phyloP scores from a whole-genome alignment of 2,329 filamentous ascomycete genomes.

The Juglanconis oblonga region DNA sequence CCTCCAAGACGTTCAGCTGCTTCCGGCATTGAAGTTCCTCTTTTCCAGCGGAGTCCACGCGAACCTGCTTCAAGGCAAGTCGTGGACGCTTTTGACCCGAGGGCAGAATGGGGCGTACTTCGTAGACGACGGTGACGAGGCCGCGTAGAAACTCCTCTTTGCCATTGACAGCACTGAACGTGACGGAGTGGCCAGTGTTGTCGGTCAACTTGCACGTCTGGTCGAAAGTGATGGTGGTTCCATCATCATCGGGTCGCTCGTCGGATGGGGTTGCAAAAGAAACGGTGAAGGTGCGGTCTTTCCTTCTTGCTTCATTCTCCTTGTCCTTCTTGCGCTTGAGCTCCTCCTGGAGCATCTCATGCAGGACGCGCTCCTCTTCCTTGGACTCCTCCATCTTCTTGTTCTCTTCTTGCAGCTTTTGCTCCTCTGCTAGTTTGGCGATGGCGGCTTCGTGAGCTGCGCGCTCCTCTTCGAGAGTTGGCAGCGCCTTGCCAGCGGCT shows the following conservation, averaged over 20 bases:
- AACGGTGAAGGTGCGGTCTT: slow-evolving; percentile 39
- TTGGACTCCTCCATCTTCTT: slow-evolving; percentile 54
- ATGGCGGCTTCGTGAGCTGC: slow-evolving; percentile 76
- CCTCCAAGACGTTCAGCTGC: slow-evolving; percentile 73
- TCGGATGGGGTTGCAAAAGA: slow-evolving; percentile 20
- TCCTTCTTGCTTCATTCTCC: slow-evolving; percentile 62
- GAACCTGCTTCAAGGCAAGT: slow-evolving; percentile 72
- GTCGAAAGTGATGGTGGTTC: slow-evolving; percentile 58
- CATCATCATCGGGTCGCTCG: slow-evolving; percentile 28
- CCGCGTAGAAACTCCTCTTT: slow-evolving; percentile 65
- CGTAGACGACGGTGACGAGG: slow-evolving; percentile 65
- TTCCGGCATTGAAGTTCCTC: slow-evolving; percentile 68
- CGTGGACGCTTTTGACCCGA: slow-evolving; percentile 55
- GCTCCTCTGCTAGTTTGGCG: slow-evolving; percentile 56
- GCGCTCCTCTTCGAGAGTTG: slow-evolving; percentile 85
- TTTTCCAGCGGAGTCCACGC: slow-evolving; percentile 54
- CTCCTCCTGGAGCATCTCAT: slow-evolving; percentile 70
- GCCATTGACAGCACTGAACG: slow-evolving; percentile 69
- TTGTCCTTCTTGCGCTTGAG: slow-evolving; percentile 64
- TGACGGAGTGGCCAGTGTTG: slow-evolving; percentile 57
- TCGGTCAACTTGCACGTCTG: slow-evolving; percentile 63
- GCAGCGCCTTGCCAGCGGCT: slow-evolving; percentile 71
- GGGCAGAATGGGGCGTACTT: slow-evolving; percentile 65
- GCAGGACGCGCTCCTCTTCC: slow-evolving; percentile 69
- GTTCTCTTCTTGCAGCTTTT: slow-evolving; percentile 50